phyloP scores from a whole-genome alignment of 306 rosid species.

The Biancaea sappan region DNA sequence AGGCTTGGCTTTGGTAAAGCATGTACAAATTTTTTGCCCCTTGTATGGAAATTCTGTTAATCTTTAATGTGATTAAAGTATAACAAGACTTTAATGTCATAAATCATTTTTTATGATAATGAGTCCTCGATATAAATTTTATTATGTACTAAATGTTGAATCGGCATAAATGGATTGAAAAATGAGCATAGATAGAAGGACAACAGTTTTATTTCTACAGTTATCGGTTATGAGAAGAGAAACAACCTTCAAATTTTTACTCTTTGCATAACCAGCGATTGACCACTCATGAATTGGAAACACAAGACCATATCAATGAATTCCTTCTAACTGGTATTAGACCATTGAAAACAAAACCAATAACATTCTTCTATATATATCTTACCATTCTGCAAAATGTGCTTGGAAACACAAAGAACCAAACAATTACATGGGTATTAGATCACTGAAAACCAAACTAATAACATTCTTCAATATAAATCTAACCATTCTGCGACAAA shows the following conservation, averaged over 20 bases:
- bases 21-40: constrained; percentile 6
- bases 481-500: too few relatives aligned
- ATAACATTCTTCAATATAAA: too few relatives aligned
- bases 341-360: background rate
- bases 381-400: too few relatives aligned
- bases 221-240: background rate
- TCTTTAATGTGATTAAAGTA: background rate
- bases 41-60: background rate
- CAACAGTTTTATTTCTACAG: background rate
- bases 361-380: background rate
- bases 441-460: too few relatives aligned
- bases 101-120: background rate
- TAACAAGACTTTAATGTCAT: background rate
- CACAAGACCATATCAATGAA: background rate
- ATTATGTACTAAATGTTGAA: background rate
- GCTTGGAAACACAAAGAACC: background rate
- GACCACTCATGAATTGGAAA: background rate
- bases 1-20: background rate
- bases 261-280: background rate
- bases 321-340: background rate
- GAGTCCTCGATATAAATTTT: background rate
- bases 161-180: background rate
- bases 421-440: too few relatives aligned
- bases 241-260: background rate
- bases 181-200: background rate